Conservation (phyloP, 1,284 basidiomycete genomes). For the Cutaneotrichosporon sp. region DNA sequence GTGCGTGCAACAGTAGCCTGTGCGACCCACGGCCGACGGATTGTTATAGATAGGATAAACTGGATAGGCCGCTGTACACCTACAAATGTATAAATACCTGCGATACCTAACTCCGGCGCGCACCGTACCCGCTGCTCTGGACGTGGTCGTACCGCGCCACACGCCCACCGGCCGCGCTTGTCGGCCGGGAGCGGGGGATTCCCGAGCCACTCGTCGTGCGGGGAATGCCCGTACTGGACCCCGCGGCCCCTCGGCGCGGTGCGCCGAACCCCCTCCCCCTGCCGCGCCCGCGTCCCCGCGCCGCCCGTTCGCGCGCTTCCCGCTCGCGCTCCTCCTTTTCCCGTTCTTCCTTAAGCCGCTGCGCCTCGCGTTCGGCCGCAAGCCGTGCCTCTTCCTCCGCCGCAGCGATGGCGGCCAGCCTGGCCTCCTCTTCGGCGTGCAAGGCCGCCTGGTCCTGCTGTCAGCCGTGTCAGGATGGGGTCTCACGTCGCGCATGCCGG, state of each 20-base stretch:
- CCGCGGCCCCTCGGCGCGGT: slow-evolving; percentile 11
- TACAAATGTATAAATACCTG: background rate
- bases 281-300: slow-evolving; percentile 4
- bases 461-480: background rate
- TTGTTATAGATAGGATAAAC: background rate
- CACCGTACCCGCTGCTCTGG: slow-evolving; percentile 46
- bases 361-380: slow-evolving; percentile 19
- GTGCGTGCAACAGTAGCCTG: slow-evolving; percentile 35
- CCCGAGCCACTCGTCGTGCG: background rate
- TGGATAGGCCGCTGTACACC: slow-evolving; percentile 1
- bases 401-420: background rate
- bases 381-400: slow-evolving; percentile 7
- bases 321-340: slow-evolving; percentile 22
- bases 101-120: slow-evolving; percentile 7
- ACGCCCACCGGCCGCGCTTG: slow-evolving; percentile 18
- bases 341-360: slow-evolving; percentile 5
- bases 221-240: background rate
- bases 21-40: background rate
- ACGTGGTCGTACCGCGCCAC: slow-evolving; percentile 32
- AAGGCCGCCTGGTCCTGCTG: slow-evolving; percentile 33
- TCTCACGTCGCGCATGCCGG: slow-evolving; percentile 41
- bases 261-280: slow-evolving; percentile 1
- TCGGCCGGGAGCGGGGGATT: slow-evolving; percentile 6
- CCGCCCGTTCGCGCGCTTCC: slow-evolving; percentile 11
- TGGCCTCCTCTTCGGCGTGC: slow-evolving; percentile 17